Conservation (phyloP, 768 basidiomycete species). For the Amylocystis lapponica region DNA sequence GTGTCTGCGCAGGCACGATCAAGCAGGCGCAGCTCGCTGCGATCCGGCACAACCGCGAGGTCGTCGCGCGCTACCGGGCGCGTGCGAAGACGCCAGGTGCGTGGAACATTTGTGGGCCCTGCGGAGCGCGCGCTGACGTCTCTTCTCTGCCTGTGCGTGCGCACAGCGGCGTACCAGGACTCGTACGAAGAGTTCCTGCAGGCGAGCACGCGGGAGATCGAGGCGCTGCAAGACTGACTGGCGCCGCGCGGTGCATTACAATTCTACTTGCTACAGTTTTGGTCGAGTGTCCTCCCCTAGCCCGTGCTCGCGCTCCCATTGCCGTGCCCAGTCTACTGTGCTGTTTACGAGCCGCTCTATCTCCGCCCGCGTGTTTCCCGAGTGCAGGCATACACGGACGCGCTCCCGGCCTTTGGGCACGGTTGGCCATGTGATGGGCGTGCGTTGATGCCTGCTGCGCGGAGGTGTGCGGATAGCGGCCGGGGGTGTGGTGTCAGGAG, state of each 20-base stretch:
- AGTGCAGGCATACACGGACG: conserved; percentile 84
- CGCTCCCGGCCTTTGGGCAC: conserved; percentile 84
- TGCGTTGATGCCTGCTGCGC: conserved; percentile 48
- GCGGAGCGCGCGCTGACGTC: background rate
- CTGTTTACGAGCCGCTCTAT: conserved; percentile 43
- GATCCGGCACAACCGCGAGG: conserved; percentile 64
- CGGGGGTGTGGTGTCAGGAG: conserved; percentile 75
- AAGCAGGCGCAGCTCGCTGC: conserved; percentile 79
- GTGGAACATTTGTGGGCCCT: conserved; percentile 8
- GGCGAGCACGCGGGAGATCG: conserved; percentile 54
- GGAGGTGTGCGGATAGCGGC: conserved; percentile 66
- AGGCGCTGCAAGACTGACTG: conserved; percentile 57
- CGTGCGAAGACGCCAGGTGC: conserved; percentile 47
- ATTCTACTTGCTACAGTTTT: background rate
- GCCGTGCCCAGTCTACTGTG: conserved; percentile 22
- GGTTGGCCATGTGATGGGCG: conserved; percentile 84
- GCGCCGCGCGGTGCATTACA: background rate
- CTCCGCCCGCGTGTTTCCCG: conserved; percentile 62
- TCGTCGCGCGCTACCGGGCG: conserved; percentile 63
- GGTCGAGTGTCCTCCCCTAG: background rate
- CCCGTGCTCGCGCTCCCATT: conserved; percentile 7
- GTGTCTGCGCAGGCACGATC: conserved; percentile 59
- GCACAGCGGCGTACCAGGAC: conserved; percentile 51
- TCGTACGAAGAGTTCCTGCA: conserved; percentile 54
- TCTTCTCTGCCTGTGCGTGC: too few species aligned